These are phyloP conservation scores for Salix purpurea DNA, from an alignment of 345 rosid species.

Conservation along the genomic window DNA sequence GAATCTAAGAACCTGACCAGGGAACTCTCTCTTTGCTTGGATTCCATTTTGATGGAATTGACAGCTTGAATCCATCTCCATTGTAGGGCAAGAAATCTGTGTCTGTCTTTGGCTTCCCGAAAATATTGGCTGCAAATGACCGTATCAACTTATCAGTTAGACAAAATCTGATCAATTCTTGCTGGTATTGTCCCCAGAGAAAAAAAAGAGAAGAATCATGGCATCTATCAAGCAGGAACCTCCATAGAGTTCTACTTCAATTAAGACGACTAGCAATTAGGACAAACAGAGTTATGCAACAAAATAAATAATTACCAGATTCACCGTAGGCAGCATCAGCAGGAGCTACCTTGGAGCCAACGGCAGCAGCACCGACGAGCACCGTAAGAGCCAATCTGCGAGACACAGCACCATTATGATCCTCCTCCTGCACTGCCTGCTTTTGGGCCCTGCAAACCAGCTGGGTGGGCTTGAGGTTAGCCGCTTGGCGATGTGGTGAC, in stretches of 20 bases:
- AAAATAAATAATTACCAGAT: conserved; percentile 44
- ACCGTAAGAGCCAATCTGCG: conserved; percentile 80
- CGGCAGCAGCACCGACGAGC: conserved; percentile 72
- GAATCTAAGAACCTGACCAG: conserved; percentile 80
- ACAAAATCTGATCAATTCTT: background rate
- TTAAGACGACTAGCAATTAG: no score
- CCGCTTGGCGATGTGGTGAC: conserved; percentile 38
- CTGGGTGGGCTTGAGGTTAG: conserved; percentile 42
- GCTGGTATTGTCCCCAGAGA: no score
- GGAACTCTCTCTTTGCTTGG: conserved; percentile 93
- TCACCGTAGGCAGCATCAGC: conserved; percentile 98
- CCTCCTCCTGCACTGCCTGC: conserved; percentile 35
- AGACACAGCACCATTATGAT: conserved; percentile 32
- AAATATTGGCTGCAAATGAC: conserved; percentile 67
- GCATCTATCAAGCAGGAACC: no score
- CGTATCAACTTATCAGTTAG: background rate
- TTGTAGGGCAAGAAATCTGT: conserved; percentile 66
- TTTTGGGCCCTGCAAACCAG: conserved; percentile 70
- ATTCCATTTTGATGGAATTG: conserved; percentile 87
- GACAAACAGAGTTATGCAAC: no score
- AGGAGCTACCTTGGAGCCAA: conserved; percentile 79
- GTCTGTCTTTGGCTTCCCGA: conserved; percentile 84
- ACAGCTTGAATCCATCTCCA: conserved; percentile 73
- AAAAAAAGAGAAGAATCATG: no score
- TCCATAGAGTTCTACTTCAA: no score